These are phyloP conservation scores for Bruguiera gymnorhiza DNA, from an alignment of 345 rosid species.

Conservation along the genomic window DNA sequence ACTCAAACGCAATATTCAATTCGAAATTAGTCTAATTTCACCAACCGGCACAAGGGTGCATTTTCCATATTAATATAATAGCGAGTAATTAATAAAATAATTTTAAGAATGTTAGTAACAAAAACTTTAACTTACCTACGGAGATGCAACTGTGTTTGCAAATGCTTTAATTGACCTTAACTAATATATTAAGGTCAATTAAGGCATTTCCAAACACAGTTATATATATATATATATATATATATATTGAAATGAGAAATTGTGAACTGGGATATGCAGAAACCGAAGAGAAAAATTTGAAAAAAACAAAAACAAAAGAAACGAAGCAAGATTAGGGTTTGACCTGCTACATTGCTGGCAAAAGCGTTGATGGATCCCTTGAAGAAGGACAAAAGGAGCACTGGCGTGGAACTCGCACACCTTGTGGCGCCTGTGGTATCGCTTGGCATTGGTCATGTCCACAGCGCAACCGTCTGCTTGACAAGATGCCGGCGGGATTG, in stretches of 20 bases:
- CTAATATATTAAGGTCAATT: not conserved
- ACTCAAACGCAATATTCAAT: no score
- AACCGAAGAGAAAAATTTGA: not conserved
- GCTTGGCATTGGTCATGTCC: conserved; percentile 64
- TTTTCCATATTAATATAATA: no score
- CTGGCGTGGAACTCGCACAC: conserved; percentile 89
- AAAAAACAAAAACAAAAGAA: not conserved
- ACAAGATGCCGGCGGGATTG: conserved; percentile 37
- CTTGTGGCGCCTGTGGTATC: conserved; percentile 80
- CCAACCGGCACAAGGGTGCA: no score
- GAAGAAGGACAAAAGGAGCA: conserved; percentile 51
- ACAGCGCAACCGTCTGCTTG: conserved; percentile 63
- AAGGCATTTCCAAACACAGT: no score
- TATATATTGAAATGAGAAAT: no score
- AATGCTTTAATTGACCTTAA: not conserved
- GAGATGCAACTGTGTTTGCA: not conserved
- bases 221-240: not conserved
- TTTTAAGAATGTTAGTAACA: no score
- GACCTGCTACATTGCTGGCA: conserved; percentile 99
- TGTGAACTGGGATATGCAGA: no score
- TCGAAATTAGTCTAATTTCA: no score
- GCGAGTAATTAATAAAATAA: no score
- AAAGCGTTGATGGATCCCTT: conserved; percentile 70
- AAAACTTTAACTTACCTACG: not conserved
- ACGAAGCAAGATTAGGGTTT: conserved; percentile 33